Evolutionary conservation across 805 yeast species (phyloP), one percentile per base, ranked within the genome.

Genomic region (Suhomyces tanzawaensis): DNA sequence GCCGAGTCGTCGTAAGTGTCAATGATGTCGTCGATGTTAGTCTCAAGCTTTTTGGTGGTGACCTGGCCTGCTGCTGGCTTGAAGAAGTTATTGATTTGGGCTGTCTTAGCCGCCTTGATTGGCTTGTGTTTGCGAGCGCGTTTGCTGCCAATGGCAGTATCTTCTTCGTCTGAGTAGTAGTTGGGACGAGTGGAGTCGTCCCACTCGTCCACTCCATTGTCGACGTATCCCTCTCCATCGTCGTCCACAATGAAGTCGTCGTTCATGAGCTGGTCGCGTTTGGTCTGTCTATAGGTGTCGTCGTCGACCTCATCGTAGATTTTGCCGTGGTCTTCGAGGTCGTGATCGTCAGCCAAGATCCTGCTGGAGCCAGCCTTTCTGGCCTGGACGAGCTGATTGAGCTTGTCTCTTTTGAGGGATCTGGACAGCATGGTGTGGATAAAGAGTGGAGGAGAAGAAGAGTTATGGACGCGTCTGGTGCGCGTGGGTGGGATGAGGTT

Each of bases 221-320:
- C 98, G 1, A 88, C 90, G 54, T 91, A 91, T 0, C 97, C 98
- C 47, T 82, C 84, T 21, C 96, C 96, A 48, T 85, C 81, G 58
- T 91, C 98, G 57, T 89, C 96, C 2, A 88, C 95, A 25, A 91
- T 93, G 57, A 91, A 91, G 58, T 91, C 96, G 53, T 91, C 96
- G 44, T 85, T 82, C 60, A 88, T 71, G 33, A 93, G 69, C 41
- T 89, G 86, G 41, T 84, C 79, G 51, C 95, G 77, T 57, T 85
- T 86, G 55, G 79, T 85, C 49, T 76, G 76, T 48, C 91, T 71
- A 61, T 79, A 91, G 25, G 82, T 79, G 21, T 74, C 81, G 52
- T 89, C 96, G 54, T 85, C 95, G 4, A 89, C 82, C 53, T 87
- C 90, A 52, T 91, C 97, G 57, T 90, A 93, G 42, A 91, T 79